A percentile compares a stretch with the other conserved stretches of the same genome.
phyloP scores from a whole-genome alignment of 768 basidiomycete genomes.

The Hysterangium stoloniferum region DNA sequence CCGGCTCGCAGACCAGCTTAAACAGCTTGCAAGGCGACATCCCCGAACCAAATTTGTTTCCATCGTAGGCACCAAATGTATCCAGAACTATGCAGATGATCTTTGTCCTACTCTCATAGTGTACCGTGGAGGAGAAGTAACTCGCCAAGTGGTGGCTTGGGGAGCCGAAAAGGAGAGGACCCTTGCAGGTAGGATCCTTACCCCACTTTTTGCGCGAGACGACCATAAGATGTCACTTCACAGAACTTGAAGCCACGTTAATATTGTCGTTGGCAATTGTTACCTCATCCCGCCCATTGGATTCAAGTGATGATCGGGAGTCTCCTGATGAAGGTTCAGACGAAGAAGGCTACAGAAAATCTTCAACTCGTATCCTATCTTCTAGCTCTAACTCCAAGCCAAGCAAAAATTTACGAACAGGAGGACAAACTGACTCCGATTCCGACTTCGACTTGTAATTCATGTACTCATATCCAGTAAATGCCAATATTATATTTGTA shows the following conservation, averaged over 20 bases:
- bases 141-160: constrained; percentile 80
- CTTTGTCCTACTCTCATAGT: constrained; percentile 88
- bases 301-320: constrained; percentile 13
- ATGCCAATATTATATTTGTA: too few relatives aligned
- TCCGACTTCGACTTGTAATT: constrained; percentile 56
- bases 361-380: constrained; percentile 49
- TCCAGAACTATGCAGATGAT: constrained; percentile 89
- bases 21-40: constrained; percentile 67
- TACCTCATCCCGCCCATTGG: constrained; percentile 37
- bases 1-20: constrained; percentile 62
- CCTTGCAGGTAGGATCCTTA: constrained; percentile 53
- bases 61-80: constrained; percentile 91
- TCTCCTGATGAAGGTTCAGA: constrained; percentile 44
- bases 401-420: constrained; percentile 48
- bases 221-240: too few relatives aligned
- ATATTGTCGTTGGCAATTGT: constrained; percentile 55
- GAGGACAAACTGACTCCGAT: constrained; percentile 54
- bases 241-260: constrained; percentile 67
- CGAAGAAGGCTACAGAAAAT: constrained; percentile 38
- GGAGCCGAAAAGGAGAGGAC: constrained; percentile 70
- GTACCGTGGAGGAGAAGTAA: constrained; percentile 88
- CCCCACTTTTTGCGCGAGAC: constrained; percentile 2
- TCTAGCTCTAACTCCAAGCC: constrained; percentile 43
- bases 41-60: constrained; percentile 94
- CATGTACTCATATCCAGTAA: neutral